phyloP scores from a whole-genome alignment of 2,329 filamentous ascomycete genomes.

The Penicillium sp. region DNA sequence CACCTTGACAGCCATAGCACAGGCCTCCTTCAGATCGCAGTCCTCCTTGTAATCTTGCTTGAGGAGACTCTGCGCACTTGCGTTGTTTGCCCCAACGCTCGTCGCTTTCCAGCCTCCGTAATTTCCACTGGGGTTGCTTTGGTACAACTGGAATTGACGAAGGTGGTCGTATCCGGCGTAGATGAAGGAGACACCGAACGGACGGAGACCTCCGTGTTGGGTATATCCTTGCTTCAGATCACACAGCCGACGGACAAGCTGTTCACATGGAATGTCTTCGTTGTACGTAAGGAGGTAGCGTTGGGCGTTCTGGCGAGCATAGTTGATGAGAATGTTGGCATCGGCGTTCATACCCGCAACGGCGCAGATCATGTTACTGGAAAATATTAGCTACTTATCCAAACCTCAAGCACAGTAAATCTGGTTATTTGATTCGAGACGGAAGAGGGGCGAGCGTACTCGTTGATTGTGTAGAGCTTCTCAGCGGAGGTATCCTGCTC shows the following conservation, averaged over 20 bases:
- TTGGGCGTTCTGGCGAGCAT: constrained; percentile 94
- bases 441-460: constrained; percentile 59
- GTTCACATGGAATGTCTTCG: constrained; percentile 99
- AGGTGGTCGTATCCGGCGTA: constrained; percentile 97
- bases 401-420: neutral
- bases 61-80: constrained; percentile 90
- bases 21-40: constrained; percentile 92
- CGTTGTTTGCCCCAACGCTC: constrained; percentile 96
- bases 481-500: constrained; percentile 99
- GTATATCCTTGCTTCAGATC: constrained; percentile 99
- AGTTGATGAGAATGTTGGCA: constrained; percentile 99
- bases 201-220: constrained; percentile 95
- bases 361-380: constrained; percentile 98
- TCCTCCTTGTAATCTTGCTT: constrained; percentile 99
- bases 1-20: constrained; percentile 96
- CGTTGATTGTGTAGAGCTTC: constrained; percentile 99
- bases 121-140: constrained; percentile 98
- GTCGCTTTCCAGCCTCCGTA: constrained; percentile 99
- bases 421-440: neutral
- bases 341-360: constrained; percentile 99
- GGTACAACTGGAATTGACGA: constrained; percentile 96
- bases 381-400: constrained; percentile 17
- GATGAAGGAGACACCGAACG: constrained; percentile 98
- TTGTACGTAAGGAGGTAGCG: constrained; percentile 98
- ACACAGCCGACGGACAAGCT: constrained; percentile 93